Base-by-base conservation (phyloP, 140 eudicot genomes). In the Stevia rebaudiana region DNA sequence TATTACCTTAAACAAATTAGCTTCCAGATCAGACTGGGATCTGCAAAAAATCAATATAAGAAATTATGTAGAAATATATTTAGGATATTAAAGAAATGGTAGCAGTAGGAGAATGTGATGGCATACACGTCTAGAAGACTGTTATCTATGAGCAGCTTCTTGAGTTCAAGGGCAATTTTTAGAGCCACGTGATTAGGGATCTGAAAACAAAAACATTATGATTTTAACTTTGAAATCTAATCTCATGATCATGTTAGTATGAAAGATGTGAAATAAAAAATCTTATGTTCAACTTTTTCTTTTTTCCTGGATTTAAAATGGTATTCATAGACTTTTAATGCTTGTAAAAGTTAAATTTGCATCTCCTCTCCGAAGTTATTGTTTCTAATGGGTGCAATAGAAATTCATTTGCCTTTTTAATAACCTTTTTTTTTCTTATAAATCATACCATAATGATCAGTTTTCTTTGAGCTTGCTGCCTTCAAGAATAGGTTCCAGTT, bases 111-210 rank as follows among this genome's bases (percentile, higher is more conserved):
- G 13, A 50, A 73, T 23, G 30, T 59, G 43, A 28, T 39, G 73
- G 61, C 89, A 70, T 92, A 92, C 98, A 92, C 98, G 44, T 92
- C 98, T 24, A 92, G 79, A 72, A 88, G 96, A 73, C 98, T 92
- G 46, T 92, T 92, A 76, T 92, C 98, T 49, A 85, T 79, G 65
- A 92, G 95, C 79, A 92, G 95, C 89, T 92, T 92, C 75, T 92
- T 92, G 71, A 92, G 92, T 63, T 92, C 98, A 69, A 92, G 90
- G 7, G 98, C 95, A 61, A 92, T 92, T 76, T 92, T 92, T 42
- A 92, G 78, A 24, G 98, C 98, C 71, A 87, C 98, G 4, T 92
- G 98, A 81, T 92, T 88, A 24, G 98, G 96, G 74, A 92, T 92
- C 96, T 92, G 84, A 47, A 80, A 72, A 57, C 9, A 66, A 22